Evolutionary conservation across 2,329 filamentous ascomycete genomes (phyloP), one percentile per base, ranked within the genome.

Genomic region (Penicillium sp.): DNA sequence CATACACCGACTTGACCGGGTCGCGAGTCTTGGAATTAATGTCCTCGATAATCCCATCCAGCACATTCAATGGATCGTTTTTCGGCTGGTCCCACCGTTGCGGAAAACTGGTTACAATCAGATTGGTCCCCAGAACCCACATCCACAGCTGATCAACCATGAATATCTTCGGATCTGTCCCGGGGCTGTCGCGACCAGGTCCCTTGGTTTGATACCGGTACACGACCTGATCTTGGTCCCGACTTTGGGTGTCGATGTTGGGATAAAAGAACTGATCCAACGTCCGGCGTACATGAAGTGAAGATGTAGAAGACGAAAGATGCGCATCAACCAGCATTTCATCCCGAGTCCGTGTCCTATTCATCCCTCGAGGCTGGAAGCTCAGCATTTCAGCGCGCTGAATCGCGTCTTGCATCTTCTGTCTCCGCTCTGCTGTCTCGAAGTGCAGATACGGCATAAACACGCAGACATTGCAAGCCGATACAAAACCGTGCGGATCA

Each of bases 131-230:
- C 1, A 82, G 52, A 2, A 80, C 68, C 75, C 77, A 81, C 54
- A 82, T 72, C 79, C 79, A 83, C 1, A 84, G 62, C 48, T 83
- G 79, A 53, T 83, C 79, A 0, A 83, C 79, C 78, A 82, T 82
- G 55, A 80, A 80, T 2, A 82, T 72, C 43, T 80, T 80, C 1
- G 70, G 69, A 38, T 78, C 74, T 3, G 42, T 45, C 3, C 37
- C 45, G 2, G 60, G 61, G 56, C 54, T 52, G 11, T 54, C 56
- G 12, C 48, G 48, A 6, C 54, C 60, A 6, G 56, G 52, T 5
- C 53, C 53, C 28, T 66, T 65, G 22, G 59, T 65, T 45, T 72
- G 69, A 47, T 81, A 81, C 8, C 79, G 70, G 52, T 76, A 80
- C 1, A 82, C 77, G 1, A 82, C 79, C 54, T 83, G 79, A 47